Conservation (phyloP, 306 rosid genomes). For the Phaseolus lunatus region DNA sequence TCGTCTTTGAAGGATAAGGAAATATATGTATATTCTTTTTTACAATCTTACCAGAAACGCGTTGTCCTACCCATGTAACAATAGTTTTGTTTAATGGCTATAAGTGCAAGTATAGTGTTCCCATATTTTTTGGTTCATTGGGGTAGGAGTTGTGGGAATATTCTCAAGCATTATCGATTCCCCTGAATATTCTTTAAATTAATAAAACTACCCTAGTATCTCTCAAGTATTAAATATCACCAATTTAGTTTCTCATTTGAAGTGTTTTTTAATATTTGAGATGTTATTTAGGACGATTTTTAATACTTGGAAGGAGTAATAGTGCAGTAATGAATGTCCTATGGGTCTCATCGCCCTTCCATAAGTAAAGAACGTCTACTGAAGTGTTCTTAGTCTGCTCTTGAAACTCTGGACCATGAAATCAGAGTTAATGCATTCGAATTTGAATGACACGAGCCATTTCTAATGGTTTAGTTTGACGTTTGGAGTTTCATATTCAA, state of each 20-base stretch:
- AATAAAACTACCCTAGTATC: background rate
- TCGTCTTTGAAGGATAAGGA: slow-evolving; percentile 47
- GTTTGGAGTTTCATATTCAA: no score
- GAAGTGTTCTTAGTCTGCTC: no score
- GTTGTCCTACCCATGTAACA: slow-evolving; percentile 46
- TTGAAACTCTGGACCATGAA: no score
- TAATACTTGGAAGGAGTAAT: no score
- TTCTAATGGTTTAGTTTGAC: no score
- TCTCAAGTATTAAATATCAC: background rate
- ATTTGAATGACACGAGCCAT: no score
- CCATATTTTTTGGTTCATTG: background rate
- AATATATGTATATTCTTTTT: slow-evolving; percentile 58
- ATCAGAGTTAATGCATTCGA: no score
- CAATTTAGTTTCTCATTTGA: background rate
- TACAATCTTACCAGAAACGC: slow-evolving; percentile 42
- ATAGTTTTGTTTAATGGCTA: slow-evolving; percentile 40
- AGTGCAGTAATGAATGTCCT: no score
- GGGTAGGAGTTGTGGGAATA: background rate
- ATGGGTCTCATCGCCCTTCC: no score
- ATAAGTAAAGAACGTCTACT: no score
- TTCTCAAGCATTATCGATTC: background rate
- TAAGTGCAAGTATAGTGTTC: slow-evolving; percentile 33
- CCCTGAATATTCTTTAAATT: background rate
- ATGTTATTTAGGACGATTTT: no score
- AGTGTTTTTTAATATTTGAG: background rate